These are phyloP conservation scores for Odontarrhena argentea DNA, from an alignment of 345 rosid genomes.

Conservation along the genomic window DNA sequence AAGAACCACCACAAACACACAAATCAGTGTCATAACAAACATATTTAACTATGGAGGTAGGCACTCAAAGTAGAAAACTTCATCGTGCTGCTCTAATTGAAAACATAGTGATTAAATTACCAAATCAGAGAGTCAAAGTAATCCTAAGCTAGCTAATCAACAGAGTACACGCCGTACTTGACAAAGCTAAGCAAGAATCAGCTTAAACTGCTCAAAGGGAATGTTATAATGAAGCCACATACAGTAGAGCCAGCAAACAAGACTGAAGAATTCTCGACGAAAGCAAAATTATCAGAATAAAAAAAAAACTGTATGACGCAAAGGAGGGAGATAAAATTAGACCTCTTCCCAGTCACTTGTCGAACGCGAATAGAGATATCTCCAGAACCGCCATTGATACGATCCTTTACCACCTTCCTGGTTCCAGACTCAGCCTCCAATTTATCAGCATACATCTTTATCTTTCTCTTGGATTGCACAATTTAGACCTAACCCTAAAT, in stretches of 20 bases:
- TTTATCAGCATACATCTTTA: constrained; percentile 89
- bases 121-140: not conserved
- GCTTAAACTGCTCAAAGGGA: not conserved
- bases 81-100: not conserved
- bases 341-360: constrained; percentile 86
- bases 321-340: constrained; percentile 1
- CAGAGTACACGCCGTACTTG: not conserved
- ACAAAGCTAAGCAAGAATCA: constrained; percentile 3
- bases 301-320: not conserved
- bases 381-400: constrained; percentile 65
- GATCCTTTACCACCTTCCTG: constrained; percentile 66
- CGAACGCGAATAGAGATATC: constrained; percentile 57
- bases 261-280: constrained; percentile 6
- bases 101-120: not conserved
- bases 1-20: not conserved
- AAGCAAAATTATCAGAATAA: not conserved
- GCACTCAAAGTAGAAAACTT: constrained; percentile 5
- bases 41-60: not conserved
- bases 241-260: constrained; percentile 24
- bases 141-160: constrained; percentile 8
- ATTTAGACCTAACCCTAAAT: constrained; percentile 39
- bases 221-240: constrained; percentile 12
- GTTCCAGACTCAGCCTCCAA: constrained; percentile 75
- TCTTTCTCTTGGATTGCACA: not conserved
- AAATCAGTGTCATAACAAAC: not conserved